Evolutionary conservation across 202 grass and related monocot species (phyloP).

Genomic region (Saccharum hybrid): DNA sequence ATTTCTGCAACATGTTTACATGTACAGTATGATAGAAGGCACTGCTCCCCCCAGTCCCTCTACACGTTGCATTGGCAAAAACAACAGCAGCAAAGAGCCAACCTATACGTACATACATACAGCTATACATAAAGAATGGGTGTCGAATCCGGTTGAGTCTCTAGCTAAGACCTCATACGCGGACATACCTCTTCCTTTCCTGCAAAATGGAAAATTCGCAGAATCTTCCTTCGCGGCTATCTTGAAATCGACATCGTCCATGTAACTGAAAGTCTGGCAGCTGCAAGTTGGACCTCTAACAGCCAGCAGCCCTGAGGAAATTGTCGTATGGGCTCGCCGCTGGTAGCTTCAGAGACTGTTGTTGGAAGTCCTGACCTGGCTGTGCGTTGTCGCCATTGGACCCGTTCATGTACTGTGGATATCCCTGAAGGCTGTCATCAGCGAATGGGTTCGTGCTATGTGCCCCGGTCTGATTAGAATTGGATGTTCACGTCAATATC

Average conservation of each 20-base stretch:
- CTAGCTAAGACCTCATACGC: constrained; percentile 24
- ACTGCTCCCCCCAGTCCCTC: constrained; percentile 40
- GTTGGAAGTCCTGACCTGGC: constrained; percentile 34
- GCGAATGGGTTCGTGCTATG: constrained; percentile 74
- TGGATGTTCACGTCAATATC: constrained; percentile 11
- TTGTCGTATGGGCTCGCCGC: constrained; percentile 84
- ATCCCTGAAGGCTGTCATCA: constrained; percentile 56
- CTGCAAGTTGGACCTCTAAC: constrained; percentile 32
- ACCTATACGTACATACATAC: constrained; percentile 38
- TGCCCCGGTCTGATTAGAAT: constrained; percentile 42
- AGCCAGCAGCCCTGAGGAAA: constrained; percentile 89
- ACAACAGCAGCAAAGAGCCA: constrained; percentile 1
- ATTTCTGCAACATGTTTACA: constrained; percentile 43
- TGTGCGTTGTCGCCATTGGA: constrained; percentile 27
- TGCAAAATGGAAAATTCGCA: constrained; percentile 15
- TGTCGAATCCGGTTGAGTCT: constrained; percentile 40
- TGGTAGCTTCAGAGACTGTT: constrained; percentile 73
- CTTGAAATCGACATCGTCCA: not conserved
- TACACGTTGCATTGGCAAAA: constrained; percentile 36
- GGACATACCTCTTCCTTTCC: not conserved
- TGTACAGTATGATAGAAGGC: constrained; percentile 40
- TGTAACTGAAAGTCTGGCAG: constrained; percentile 1
- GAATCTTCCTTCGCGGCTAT: not conserved
- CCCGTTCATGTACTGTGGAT: constrained; percentile 41
- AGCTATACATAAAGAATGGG: constrained; percentile 50